These are phyloP conservation scores for Lachnellula willkommii DNA, from an alignment of 2,329 filamentous ascomycete genomes.

Conservation along the genomic window DNA sequence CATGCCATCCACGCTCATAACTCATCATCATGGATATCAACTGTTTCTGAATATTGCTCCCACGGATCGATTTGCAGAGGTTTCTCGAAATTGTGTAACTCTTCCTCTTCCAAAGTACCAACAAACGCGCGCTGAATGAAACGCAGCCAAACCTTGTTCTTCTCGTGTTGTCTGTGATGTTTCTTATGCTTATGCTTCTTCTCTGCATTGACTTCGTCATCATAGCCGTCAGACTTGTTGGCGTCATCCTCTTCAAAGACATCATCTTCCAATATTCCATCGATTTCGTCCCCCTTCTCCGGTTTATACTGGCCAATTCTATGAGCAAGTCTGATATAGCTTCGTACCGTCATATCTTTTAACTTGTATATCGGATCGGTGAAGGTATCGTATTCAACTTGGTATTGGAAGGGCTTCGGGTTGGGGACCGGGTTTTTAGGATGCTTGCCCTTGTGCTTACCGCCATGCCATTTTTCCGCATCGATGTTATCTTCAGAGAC, in stretches of 20 bases:
- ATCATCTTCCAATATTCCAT: constrained; percentile 19
- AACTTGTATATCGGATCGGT: constrained; percentile 70
- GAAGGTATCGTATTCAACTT: constrained; percentile 83
- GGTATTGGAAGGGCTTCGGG: constrained; percentile 62
- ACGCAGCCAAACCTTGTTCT: constrained; percentile 68
- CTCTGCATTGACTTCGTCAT: constrained; percentile 27
- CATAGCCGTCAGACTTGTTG: constrained; percentile 25
- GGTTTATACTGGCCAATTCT: constrained; percentile 59
- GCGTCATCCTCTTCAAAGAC: constrained; percentile 21
- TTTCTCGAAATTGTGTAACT: constrained; percentile 43
- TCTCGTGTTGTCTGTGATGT: constrained; percentile 48
- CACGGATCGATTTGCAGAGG: background rate
- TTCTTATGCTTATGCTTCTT: constrained; percentile 40
- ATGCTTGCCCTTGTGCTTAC: constrained; percentile 57
- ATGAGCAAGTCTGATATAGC: constrained; percentile 72
- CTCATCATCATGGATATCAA: constrained; percentile 10
- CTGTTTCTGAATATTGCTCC: background rate
- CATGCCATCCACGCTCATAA: background rate
- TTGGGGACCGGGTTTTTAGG: constrained; percentile 48
- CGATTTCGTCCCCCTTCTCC: constrained; percentile 29
- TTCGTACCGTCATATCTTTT: constrained; percentile 77
- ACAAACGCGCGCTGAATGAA: constrained; percentile 80
- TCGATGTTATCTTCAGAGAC: constrained; percentile 29
- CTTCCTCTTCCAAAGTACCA: constrained; percentile 59
- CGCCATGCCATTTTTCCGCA: constrained; percentile 52